Evolutionary conservation across 83 land plant genomes (phyloP).

Genomic region (Larix sibirica): DNA sequence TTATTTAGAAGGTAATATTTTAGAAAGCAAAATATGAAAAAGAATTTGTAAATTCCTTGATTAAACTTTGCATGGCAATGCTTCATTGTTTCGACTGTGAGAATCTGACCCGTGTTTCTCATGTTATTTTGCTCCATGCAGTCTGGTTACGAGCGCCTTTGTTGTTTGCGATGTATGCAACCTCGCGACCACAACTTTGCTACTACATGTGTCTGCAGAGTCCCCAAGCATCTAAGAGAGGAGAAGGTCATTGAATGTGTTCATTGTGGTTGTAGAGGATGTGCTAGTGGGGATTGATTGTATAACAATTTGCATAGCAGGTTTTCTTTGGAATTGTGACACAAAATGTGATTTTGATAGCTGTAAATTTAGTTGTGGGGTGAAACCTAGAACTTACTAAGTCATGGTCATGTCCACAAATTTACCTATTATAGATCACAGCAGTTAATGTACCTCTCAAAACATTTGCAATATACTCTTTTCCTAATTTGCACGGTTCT

Average conservation of each 20-base stretch:
- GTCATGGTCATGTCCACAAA: neutral
- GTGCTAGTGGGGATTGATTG: conserved; percentile 77
- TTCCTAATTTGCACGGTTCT: neutral
- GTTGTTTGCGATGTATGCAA: conserved; percentile 77
- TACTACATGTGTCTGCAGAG: conserved; percentile 77
- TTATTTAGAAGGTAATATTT: neutral
- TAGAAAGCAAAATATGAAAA: neutral
- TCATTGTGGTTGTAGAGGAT: conserved; percentile 78
- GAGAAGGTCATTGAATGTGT: conserved; percentile 82
- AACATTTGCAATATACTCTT: no score
- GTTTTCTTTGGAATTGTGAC: neutral
- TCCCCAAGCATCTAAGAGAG: conserved; percentile 70
- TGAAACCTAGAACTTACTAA: no score
- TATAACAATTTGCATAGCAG: neutral
- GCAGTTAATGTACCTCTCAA: neutral
- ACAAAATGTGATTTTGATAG: neutral
- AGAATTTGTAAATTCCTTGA: neutral
- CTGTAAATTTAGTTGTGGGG: neutral
- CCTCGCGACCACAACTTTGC: conserved; percentile 78
- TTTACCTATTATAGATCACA: neutral
- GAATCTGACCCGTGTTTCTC: neutral
- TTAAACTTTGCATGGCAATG: neutral
- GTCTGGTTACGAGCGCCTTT: conserved; percentile 80
- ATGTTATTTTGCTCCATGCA: conserved; percentile 24
- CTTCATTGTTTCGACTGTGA: neutral